A percentile compares a stretch with the other conserved stretches of the same genome.
Conservation (phyloP, 2,329 filamentous ascomycete species). For the Sarocladium strictum region DNA sequence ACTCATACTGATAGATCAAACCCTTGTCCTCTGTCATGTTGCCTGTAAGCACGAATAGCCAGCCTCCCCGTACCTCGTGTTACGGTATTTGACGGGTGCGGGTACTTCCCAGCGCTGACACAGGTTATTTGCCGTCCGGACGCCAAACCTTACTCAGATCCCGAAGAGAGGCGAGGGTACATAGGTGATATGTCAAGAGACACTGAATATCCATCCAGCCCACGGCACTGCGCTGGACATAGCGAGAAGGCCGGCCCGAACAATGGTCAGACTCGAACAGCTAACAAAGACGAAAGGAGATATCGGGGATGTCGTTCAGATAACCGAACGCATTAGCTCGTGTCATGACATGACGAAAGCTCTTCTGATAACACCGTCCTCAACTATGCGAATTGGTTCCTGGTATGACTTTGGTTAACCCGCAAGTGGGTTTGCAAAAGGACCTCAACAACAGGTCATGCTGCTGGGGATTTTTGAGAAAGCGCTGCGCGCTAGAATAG, state of each 20-base stretch:
- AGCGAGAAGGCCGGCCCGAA: background rate
- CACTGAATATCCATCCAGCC: too few species aligned
- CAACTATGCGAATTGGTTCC: background rate
- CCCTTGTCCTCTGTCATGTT: too few species aligned
- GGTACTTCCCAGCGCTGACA: background rate
- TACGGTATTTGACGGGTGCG: too few species aligned
- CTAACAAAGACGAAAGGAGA: background rate
- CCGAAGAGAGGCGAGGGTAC: background rate
- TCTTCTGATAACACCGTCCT: background rate
- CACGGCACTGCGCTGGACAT: too few species aligned
- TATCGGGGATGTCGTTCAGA: background rate
- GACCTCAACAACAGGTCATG: constrained; percentile 1
- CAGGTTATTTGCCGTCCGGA: background rate
- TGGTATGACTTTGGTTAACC: constrained; percentile 1
- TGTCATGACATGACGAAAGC: background rate
- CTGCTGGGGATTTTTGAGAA: constrained; percentile 1
- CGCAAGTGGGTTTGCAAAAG: constrained; percentile 9
- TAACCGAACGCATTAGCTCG: background rate
- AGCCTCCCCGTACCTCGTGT: too few species aligned
- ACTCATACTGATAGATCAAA: too few species aligned
- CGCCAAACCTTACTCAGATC: background rate
- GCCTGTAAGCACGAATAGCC: too few species aligned
- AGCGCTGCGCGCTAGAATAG: constrained; percentile 1
- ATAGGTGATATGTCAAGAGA: too few species aligned
- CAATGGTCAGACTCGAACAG: background rate